Evolutionary conservation across 306 rosid species (phyloP), one percentile per base, ranked within the genome.

Genomic region (Aeschynomene evenia): DNA sequence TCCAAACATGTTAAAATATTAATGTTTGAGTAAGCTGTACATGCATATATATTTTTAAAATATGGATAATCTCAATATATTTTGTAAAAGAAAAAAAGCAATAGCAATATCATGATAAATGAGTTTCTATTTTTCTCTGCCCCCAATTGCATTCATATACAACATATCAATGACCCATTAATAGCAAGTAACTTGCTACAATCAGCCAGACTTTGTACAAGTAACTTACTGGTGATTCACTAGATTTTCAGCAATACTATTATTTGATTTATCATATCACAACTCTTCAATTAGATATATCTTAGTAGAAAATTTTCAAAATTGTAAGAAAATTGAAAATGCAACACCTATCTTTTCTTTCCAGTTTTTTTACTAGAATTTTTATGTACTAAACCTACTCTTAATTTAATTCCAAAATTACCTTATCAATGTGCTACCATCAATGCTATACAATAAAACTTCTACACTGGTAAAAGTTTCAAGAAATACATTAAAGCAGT

Each of bases 361-460:
- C 20, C 43, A 40, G 14, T 29, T 36, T 55, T n/a, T 16, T 3
- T 54, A 6, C 45, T 8, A 40, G 70, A 59, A 37, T 21, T 73
- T 59, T 40, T 26, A 39, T 26, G 58, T 39, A 4, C 34, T 49
- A 29, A 16, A 48, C 49, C 50, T 26, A 42, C 56, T 52, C 52
- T 34, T 26, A 14, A 48, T 61, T 72, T 48, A 36, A 23, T 46
- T 72, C 31, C 58, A 51, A 65, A 55, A 12, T 37, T 45, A 21
- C 7, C 49, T 33, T 6, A 22, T 31, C 34, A n/a, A 59, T 74
- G 52, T n/a, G 50, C 18, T 16, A 20, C 40, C 23, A 63, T 33
- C 39, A 70, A 18, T 29, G 56, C 70, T 53, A 74, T 24, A 51
- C 26, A 72, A 45, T 62, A 56, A 36, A 60, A 24, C 71, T 49